Evolutionary conservation across 2,329 filamentous ascomycete species (phyloP).

Genomic region (Phialocephala subalpina): DNA sequence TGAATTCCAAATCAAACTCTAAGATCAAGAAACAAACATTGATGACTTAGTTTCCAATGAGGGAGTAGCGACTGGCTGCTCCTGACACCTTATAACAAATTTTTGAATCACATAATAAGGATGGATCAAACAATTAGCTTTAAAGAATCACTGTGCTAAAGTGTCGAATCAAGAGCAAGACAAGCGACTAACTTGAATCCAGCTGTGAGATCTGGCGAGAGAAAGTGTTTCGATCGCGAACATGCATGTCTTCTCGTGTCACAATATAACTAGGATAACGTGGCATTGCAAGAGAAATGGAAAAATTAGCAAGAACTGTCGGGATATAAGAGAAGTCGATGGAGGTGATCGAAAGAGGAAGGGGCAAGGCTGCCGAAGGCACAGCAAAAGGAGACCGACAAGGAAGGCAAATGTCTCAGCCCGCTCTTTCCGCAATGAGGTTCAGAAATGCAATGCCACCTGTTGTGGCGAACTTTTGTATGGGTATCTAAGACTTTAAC

Average conservation of each 20-base stretch:
- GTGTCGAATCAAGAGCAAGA: neutral
- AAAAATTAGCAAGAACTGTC: neutral
- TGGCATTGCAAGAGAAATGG: neutral
- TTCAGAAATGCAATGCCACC: neutral
- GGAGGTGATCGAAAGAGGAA: slow-evolving; percentile 1
- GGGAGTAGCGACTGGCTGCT: neutral
- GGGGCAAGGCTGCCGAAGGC: neutral
- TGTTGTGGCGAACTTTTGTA: neutral
- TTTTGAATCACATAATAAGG: neutral
- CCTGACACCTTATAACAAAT: neutral
- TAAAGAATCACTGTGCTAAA: neutral
- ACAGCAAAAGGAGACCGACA: neutral
- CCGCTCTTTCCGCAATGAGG: neutral
- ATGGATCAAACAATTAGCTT: neutral
- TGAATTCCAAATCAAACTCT: neutral
- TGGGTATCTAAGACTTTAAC: neutral
- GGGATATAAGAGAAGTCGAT: neutral
- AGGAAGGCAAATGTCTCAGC: too few species aligned
- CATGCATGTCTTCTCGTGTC: neutral
- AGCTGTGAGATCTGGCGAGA: neutral
- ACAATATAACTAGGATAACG: neutral
- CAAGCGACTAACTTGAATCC: slow-evolving; percentile 1
- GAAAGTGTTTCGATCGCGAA: neutral
- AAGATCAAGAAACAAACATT: neutral
- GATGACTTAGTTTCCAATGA: neutral